Evolutionary conservation across 306 rosid species (phyloP).

Genomic region (Prunus campanulata): DNA sequence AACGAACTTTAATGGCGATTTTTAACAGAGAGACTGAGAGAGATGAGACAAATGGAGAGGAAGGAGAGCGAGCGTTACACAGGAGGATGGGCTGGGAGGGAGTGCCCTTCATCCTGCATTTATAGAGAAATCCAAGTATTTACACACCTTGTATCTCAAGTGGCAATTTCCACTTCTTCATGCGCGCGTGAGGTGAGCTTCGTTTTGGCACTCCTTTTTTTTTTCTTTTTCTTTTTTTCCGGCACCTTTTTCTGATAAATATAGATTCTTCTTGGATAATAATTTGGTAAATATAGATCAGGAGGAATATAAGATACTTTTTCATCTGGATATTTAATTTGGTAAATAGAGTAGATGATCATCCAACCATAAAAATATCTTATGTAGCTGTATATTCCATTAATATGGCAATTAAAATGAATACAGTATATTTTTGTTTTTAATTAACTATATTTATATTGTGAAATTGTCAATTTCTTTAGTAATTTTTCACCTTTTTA

Average conservation of each 20-base stretch:
- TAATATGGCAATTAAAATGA: too few relatives aligned
- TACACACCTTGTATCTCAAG: not conserved
- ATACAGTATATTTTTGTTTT: too few relatives aligned
- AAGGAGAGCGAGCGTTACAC: not conserved
- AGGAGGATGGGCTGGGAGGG: not conserved
- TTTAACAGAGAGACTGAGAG: not conserved
- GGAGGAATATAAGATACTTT: too few relatives aligned
- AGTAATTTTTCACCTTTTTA: too few relatives aligned
- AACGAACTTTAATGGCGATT: not conserved
- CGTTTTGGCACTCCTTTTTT: not conserved
- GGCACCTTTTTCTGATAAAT: not conserved
- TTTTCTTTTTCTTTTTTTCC: not conserved
- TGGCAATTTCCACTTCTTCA: not conserved
- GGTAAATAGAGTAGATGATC: too few relatives aligned
- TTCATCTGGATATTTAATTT: too few relatives aligned
- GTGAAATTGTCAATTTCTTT: too few relatives aligned
- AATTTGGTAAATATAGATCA: too few relatives aligned
- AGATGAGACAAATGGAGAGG: not conserved
- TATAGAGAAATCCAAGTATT: slow-evolving; percentile 5
- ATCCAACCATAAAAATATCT: too few relatives aligned
- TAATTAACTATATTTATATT: too few relatives aligned
- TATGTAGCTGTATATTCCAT: too few relatives aligned
- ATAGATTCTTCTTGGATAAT: too few relatives aligned
- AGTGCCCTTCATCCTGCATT: not conserved
- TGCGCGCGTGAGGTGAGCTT: slow-evolving; percentile 6